phyloP scores from a whole-genome alignment of 768 basidiomycete genomes.

The Tubosaeta sp. region DNA sequence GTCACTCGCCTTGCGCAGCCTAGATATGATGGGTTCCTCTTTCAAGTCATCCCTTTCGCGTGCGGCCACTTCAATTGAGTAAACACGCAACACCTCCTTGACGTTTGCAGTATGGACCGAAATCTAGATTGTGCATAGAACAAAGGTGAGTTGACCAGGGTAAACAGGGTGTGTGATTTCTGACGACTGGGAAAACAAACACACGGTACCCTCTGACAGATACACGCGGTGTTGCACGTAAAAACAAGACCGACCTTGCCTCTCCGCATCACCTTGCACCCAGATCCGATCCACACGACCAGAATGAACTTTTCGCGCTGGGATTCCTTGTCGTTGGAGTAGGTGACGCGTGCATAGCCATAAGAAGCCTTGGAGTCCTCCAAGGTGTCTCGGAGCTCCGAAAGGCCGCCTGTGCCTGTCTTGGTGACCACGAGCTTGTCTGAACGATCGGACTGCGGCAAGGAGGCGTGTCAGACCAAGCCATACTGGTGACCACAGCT shows the following conservation, averaged over 20 bases:
- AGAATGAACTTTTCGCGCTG: conserved; percentile 87
- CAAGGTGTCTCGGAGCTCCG: conserved; percentile 68
- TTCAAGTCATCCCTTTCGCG: conserved; percentile 78
- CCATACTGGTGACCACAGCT: conserved; percentile 15
- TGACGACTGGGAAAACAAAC: conserved; percentile 2
- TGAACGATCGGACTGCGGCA: conserved; percentile 58
- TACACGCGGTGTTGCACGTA: conserved; percentile 17
- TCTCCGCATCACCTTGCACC: conserved; percentile 87
- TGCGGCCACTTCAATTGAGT: conserved; percentile 86
- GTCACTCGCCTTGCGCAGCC: conserved; percentile 71
- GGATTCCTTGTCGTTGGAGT: conserved; percentile 83
- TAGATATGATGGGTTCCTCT: conserved; percentile 79
- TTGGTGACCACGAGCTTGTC: conserved; percentile 76
- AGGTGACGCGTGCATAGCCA: conserved; percentile 80
- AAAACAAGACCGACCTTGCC: conserved; percentile 61
- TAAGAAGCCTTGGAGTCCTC: conserved; percentile 75
- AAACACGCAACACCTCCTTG: conserved; percentile 71
- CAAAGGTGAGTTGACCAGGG: conserved; percentile 24
- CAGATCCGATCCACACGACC: conserved; percentile 76
- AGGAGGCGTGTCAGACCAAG: conserved; percentile 13
- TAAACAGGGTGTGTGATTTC: conserved; percentile 23
- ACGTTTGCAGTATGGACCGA: conserved; percentile 90
- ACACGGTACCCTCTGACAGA: conserved; percentile 11
- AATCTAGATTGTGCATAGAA: conserved; percentile 48
- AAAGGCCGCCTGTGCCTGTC: conserved; percentile 77